Evolutionary conservation across 1,284 basidiomycete genomes (phyloP).

Genomic region (Ganoderma lingzhi): DNA sequence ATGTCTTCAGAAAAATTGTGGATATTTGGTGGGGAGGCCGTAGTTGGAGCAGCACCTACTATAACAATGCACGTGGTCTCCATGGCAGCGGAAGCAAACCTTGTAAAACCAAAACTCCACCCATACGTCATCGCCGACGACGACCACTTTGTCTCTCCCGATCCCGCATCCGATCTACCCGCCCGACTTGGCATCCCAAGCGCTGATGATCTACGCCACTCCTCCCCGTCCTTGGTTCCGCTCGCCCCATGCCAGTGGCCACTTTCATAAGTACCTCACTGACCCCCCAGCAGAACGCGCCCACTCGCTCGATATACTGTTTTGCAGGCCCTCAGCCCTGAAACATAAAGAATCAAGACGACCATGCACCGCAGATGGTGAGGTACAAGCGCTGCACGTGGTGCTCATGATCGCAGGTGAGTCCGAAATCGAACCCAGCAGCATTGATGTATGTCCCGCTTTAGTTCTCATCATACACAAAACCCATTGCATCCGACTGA

Average conservation of each 20-base stretch:
- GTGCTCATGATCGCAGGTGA: background rate
- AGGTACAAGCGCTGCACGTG: background rate
- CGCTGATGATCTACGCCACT: background rate
- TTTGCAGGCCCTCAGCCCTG: background rate
- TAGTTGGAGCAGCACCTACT: background rate
- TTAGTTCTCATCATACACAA: background rate
- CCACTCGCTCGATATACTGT: background rate
- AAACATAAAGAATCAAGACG: background rate
- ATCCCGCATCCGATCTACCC: background rate
- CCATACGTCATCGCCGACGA: background rate
- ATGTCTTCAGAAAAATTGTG: background rate
- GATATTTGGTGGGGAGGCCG: background rate
- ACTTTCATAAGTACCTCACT: background rate
- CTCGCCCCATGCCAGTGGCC: background rate
- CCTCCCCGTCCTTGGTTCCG: background rate
- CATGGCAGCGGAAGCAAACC: slow-evolving; percentile 1
- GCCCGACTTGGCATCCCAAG: slow-evolving; percentile 2
- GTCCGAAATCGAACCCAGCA: background rate
- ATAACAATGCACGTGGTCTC: background rate
- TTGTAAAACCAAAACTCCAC: background rate
- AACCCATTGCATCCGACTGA: background rate
- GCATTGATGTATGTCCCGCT: background rate
- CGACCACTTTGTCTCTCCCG: background rate
- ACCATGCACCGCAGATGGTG: background rate
- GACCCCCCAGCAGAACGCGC: background rate